Base-by-base conservation (phyloP, 2,329 filamentous ascomycete genomes). In the Cercospora beticola region DNA sequence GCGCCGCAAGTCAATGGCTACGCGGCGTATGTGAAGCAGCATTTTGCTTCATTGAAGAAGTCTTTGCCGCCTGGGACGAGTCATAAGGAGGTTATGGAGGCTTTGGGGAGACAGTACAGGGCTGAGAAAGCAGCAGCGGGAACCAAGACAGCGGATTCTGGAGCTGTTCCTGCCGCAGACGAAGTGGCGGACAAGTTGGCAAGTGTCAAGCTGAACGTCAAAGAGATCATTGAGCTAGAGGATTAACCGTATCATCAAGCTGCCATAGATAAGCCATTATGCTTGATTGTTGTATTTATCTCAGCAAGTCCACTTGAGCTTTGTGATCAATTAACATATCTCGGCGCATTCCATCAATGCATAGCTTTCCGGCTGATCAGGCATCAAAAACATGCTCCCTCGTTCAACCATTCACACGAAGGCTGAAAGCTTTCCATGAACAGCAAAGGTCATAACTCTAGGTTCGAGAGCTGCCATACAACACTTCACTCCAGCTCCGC, bases 71-170 rank as follows among this genome's bases (percentile, higher is more conserved):
- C 49, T 0, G 82, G 79, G 49, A 86, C 73, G 21, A 70, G 84
- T 72, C 89, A 90, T 76, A 90, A 89, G 74, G 87, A 89, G 66
- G 85, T 93, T 10, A 91, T 93, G 90, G 85, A 84, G 75, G 82
- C 87, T 46, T 83, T 94, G 68, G 89, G 87, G 21, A 85, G 84
- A 74, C 84, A 84, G 76, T 93, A 91, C 74, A 82, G 85, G 66
- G 84, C 83, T 74, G 79, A 81, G 71, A 85, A 86, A 73, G 79
- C 64, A 28, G 49, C 49, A 14, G 23, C 14, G 1, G 43, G 8
- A 23, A 4, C 3, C 10, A 65, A 43, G 43, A 62, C 33, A 10
- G 33, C 40, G 12, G 46, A 31, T 0, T 30, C 23, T 30, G 62
- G 3, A 3, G 62, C 30, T 40, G n/a, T 46, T 26, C 14, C 23